Base-by-base conservation (phyloP, 495 filamentous ascomycete species). In the Amniculicola lignicola region DNA sequence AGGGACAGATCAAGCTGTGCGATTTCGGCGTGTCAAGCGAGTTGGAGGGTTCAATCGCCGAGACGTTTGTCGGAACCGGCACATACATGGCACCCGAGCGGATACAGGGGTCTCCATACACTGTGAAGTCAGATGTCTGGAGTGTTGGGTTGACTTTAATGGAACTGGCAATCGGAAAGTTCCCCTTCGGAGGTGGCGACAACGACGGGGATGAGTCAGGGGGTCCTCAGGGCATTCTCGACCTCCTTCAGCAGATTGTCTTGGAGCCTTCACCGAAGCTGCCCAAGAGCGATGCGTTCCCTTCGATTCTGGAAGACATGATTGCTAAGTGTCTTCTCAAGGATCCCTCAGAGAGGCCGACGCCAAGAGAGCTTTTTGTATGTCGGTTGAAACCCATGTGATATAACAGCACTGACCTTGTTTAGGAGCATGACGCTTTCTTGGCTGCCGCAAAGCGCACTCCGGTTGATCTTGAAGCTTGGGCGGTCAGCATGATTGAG, bases 51-150 rank as follows among this genome's bases (percentile, higher is more conserved):
- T 96, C 92, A 10, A 88, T 98, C 49, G 93, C 93, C 46, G 89
- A 96, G 69, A 98, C 93, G 1, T 98, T 98, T 60, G 93, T 98
- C 6, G 93, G 93, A 22, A 98, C 93, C 5, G 96, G 91, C 4
- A 98, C 93, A 42, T 98, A 97, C 72, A 98, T 98, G 93, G 93
- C 93, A 0, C 93, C 93, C 0, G 93, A 98, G 72, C 84, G 93
- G 67, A 98, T 98, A 57, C 89, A 96, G 67, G 93, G 93, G 25
- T 88, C 90, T 46, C 88, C 89, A 57, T 98, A 98, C 71, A 95
- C 92, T 0, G 92, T 98, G 60, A 96, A 96, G 70, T 96, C 90
- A 3, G 93, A 98, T 63, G 93, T 98, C 2, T 98, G 93, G 93
- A 95, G 89, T 79, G 89, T 97, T 60, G 93, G 94, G n/a, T 73